Percentiles rank a stretch among this genome's conserved stretches.
These are phyloP conservation scores for Daldinia grandis DNA, from an alignment of 495 filamentous ascomycete genomes.

Conservation along the genomic window DNA sequence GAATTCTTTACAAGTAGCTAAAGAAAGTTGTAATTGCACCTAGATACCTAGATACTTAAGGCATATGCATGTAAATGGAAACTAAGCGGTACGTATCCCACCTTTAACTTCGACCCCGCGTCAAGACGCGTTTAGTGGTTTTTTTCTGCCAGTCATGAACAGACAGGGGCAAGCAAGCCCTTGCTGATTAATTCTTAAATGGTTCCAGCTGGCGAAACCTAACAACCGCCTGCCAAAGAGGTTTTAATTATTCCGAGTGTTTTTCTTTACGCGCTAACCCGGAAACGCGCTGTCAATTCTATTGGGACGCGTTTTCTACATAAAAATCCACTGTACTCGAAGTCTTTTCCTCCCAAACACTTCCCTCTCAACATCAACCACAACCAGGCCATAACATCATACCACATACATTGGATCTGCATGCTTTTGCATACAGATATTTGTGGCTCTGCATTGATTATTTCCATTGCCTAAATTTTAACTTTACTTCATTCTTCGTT, in stretches of 20 bases:
- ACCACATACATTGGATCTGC: constrained; percentile 22
- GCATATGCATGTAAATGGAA: neutral
- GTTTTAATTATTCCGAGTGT: constrained; percentile 37
- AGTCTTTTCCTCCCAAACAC: constrained; percentile 29
- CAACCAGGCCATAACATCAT: constrained; percentile 22
- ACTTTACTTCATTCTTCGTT: constrained; percentile 2
- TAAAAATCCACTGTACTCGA: constrained; percentile 38
- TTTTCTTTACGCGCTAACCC: constrained; percentile 37
- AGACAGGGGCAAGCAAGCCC: constrained; percentile 3
- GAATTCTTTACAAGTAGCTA: neutral
- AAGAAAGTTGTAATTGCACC: neutral
- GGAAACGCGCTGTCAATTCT: constrained; percentile 31
- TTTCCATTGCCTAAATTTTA: constrained; percentile 5
- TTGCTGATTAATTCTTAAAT: constrained; percentile 40
- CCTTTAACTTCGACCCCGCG: constrained; percentile 28
- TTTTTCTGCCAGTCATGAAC: constrained; percentile 12
- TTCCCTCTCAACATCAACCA: constrained; percentile 40
- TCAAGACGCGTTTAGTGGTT: constrained; percentile 43
- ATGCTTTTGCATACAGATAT: constrained; percentile 29
- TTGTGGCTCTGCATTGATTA: constrained; percentile 21
- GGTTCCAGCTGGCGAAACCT: constrained; percentile 25
- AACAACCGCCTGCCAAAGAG: constrained; percentile 6
- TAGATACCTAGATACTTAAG: neutral
- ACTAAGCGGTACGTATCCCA: neutral
- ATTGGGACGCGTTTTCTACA: constrained; percentile 38